A percentile compares a stretch with the other conserved stretches of the same genome.
Conservation (phyloP, 2,329 filamentous ascomycete species). For the Tolypocladium guangdongense region DNA sequence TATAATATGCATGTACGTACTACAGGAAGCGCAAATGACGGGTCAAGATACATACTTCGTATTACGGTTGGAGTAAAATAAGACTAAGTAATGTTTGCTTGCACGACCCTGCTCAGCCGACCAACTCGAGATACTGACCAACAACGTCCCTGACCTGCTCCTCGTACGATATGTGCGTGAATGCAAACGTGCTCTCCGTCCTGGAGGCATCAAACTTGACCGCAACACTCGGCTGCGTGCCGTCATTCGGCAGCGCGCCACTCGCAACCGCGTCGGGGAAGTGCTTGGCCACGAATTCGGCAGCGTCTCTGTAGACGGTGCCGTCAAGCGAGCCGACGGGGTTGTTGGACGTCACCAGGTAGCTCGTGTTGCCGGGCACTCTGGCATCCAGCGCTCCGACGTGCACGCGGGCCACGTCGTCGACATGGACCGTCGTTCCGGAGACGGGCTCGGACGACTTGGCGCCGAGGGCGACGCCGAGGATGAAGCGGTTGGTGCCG, state of each 20-base stretch:
- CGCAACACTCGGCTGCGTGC: background rate
- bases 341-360: slow-evolving; percentile 1
- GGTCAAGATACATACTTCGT: no score
- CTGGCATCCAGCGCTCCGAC: slow-evolving; percentile 21
- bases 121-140: slow-evolving; percentile 21
- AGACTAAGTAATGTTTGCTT: background rate
- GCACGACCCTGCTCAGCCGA: background rate
- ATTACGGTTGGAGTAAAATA: background rate
- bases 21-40: background rate
- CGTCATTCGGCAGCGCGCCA: slow-evolving; percentile 5
- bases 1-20: background rate
- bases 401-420: slow-evolving; percentile 27
- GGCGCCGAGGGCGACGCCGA: slow-evolving; percentile 22
- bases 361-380: slow-evolving; percentile 15
- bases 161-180: slow-evolving; percentile 20
- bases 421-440: slow-evolving; percentile 23
- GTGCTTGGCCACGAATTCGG: slow-evolving; percentile 4
- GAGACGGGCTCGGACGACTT: slow-evolving; percentile 9
- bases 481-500: slow-evolving; percentile 22
- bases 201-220: slow-evolving; percentile 13
- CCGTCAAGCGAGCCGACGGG: background rate
- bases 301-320: background rate
- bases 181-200: slow-evolving; percentile 20
- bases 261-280: slow-evolving; percentile 3
- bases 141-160: slow-evolving; percentile 22